A percentile compares a stretch with the other conserved stretches of the same genome.
Evolutionary conservation across 192 early-diverging fungal genomes (phyloP).

Genomic region (Coemansia umbellata): DNA sequence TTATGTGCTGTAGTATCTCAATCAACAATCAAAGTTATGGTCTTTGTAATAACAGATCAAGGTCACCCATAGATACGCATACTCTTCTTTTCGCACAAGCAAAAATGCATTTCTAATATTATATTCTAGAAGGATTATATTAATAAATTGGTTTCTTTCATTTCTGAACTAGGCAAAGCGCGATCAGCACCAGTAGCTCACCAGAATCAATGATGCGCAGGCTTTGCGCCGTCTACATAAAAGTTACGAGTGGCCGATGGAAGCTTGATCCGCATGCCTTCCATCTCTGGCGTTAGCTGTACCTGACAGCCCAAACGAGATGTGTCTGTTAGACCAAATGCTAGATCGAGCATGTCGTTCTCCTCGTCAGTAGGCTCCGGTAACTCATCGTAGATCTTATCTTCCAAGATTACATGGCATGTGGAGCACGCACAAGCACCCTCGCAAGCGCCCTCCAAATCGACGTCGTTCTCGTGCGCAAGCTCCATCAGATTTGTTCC

Average conservation of each 20-base stretch:
- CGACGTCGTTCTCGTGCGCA: conserved; percentile 86
- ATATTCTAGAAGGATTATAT: too few species aligned
- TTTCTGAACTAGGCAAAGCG: too few species aligned
- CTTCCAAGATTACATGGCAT: conserved; percentile 88
- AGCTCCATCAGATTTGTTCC: conserved; percentile 90
- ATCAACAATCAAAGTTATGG: too few species aligned
- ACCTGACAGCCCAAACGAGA: conserved; percentile 95
- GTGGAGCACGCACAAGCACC: conserved; percentile 92
- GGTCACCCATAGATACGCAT: too few species aligned
- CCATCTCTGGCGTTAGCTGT: conserved; percentile 75
- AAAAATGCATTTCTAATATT: too few species aligned
- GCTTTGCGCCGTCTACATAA: conserved; percentile 67
- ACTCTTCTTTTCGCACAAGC: too few species aligned
- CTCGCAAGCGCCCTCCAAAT: conserved; percentile 96
- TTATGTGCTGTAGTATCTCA: too few species aligned
- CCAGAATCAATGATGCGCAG: conserved; percentile 34
- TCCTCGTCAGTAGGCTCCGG: conserved; percentile 96
- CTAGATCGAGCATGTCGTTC: conserved; percentile 97
- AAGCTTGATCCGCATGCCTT: conserved; percentile 82
- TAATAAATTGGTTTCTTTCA: too few species aligned
- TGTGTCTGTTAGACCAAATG: conserved; percentile 94
- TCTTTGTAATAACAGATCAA: too few species aligned
- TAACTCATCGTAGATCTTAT: conserved; percentile 74
- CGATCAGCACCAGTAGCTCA: too few species aligned
- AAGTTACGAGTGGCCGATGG: conserved; percentile 92